Evolutionary conservation across 2,329 filamentous ascomycete genomes (phyloP).

Genomic region (Pseudogymnoascus sp.): DNA sequence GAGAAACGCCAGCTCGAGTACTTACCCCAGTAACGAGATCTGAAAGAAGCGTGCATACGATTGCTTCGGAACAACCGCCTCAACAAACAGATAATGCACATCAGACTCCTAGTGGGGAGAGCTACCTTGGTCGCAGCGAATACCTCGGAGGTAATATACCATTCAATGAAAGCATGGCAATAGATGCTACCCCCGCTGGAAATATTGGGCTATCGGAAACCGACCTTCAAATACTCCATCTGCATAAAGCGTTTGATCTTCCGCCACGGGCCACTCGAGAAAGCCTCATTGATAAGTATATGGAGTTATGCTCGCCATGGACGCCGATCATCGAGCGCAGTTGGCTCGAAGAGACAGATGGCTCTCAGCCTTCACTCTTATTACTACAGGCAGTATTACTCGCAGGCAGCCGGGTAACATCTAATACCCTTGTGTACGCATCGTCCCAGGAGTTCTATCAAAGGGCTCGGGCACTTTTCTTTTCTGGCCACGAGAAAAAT

Average conservation of each 20-base stretch:
- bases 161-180: slow-evolving; percentile 6
- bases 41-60: slow-evolving; percentile 5
- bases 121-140: slow-evolving; percentile 4
- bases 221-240: slow-evolving; percentile 7
- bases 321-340: slow-evolving; percentile 21
- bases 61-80: not conserved
- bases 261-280: slow-evolving; percentile 14
- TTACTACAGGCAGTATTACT: slow-evolving; percentile 35
- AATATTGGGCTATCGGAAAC: slow-evolving; percentile 1
- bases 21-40: not conserved
- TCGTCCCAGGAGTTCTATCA: slow-evolving; percentile 29
- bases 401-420: slow-evolving; percentile 35
- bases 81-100: not conserved
- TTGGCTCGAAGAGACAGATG: slow-evolving; percentile 25
- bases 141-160: slow-evolving; percentile 9
- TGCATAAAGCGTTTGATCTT: slow-evolving; percentile 9
- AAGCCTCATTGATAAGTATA: slow-evolving; percentile 18
- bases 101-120: not conserved
- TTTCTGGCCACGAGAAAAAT: slow-evolving; percentile 29
- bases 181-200: not conserved
- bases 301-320: slow-evolving; percentile 19
- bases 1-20: slow-evolving; percentile 5
- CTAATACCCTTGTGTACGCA: slow-evolving; percentile 22
- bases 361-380: slow-evolving; percentile 25
- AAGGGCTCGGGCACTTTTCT: slow-evolving; percentile 29